These are phyloP conservation scores for Pythium coloratum DNA, from an alignment of 352 stramenopile genomes.

Conservation along the genomic window DNA sequence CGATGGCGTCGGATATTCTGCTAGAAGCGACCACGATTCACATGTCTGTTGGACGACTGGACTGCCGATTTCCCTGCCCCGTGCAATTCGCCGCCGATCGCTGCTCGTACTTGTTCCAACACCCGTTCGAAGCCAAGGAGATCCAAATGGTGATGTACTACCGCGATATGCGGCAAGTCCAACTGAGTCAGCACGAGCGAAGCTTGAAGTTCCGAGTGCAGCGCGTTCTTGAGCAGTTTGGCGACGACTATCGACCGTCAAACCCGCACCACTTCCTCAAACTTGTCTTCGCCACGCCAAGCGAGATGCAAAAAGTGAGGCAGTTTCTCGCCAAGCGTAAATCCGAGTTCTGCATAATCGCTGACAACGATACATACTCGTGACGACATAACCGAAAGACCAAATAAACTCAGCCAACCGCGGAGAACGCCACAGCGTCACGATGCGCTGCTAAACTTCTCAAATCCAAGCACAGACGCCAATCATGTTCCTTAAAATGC, in stretches of 20 bases:
- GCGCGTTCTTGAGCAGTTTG: constrained; percentile 54
- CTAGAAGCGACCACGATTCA: constrained; percentile 55
- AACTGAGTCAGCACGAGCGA: constrained; percentile 39
- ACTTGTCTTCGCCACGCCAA: constrained; percentile 50
- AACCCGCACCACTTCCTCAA: constrained; percentile 61
- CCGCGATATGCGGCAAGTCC: constrained; percentile 57
- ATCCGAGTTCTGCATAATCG: constrained; percentile 3
- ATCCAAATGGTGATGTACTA: constrained; percentile 80
- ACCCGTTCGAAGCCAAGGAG: constrained; percentile 66
- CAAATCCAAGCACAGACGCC: constrained; percentile 9
- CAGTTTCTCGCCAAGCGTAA: constrained; percentile 31
- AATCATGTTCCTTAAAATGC: constrained; percentile 23
- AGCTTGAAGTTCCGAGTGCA: constrained; percentile 53
- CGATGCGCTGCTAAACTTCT: background rate
- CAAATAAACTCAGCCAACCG: background rate
- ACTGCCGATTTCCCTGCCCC: constrained; percentile 64
- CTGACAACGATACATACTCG: constrained; percentile 8
- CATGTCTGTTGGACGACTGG: constrained; percentile 51
- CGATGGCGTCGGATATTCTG: background rate
- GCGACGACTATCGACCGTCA: constrained; percentile 54
- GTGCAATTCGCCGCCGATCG: constrained; percentile 47
- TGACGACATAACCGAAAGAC: background rate
- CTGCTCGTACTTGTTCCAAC: constrained; percentile 71
- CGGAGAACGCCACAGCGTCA: constrained; percentile 1
- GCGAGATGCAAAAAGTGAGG: constrained; percentile 46